Evolutionary conservation across 2,329 filamentous ascomycete species (phyloP), one percentile per base, ranked within the genome.

Genomic region (Botryotinia convoluta): DNA sequence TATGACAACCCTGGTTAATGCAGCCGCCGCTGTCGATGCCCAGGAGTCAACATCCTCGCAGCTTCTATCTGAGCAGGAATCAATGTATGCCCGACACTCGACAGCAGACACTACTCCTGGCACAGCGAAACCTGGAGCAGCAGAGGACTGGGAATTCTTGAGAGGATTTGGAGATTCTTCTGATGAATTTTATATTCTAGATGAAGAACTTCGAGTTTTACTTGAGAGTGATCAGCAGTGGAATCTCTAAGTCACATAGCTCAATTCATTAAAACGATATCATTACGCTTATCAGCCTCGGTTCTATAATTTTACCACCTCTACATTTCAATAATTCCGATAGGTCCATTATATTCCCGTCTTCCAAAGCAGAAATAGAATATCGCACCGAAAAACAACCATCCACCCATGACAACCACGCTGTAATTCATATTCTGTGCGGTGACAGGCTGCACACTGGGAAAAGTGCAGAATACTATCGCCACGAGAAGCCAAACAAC

Each of bases 381-480:
- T 3, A 79, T 44, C 0, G 77, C 77, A 0, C 83, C 83, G 45
- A 82, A 78, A 0, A 80, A 39, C 0, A 82, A 69, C 83, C 83
- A 85, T 0, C 81, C 84, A 4, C 78, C 79, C 76, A 85, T 77
- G 0, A 86, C 84, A 0, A 85, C 83, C 48, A 81, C 80, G 0
- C 82, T 81, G 72, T 86, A 86, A 61, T 86, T 87, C 84, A 87
- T 86, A 26, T 82, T 84, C 51, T 83, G 79, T 0, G 81, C 73
- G 1, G 82, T 83, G 0, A 84, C 83, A 0, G 84, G 85, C 77
- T 83, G 79, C 0, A 77, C 72, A 1, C 80, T 80, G 0, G 84
- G 85, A 51, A 87, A 85, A 0, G 81, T 84, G 75, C 84, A 85
- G 59, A 87, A 85, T 1, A 86, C 74, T 51, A 85, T 82, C 0